These are phyloP conservation scores for Yarrowia bubula DNA, from an alignment of 805 yeast species.

Conservation along the genomic window DNA sequence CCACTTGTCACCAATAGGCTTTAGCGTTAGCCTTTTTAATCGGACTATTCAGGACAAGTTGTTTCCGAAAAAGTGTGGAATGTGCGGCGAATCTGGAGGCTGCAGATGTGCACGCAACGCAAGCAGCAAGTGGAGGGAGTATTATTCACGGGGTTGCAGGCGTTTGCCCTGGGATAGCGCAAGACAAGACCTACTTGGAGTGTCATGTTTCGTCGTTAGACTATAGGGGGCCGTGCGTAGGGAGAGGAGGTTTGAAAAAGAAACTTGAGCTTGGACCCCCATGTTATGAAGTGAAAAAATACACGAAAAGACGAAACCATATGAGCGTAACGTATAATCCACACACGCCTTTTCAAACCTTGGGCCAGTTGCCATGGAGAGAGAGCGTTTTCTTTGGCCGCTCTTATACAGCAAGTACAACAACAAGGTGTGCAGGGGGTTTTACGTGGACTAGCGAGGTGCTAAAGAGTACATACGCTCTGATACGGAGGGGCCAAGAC, in stretches of 20 bases:
- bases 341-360: no score
- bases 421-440: no score
- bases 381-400: no score
- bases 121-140: neutral
- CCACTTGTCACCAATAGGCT: no score
- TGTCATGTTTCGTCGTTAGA: neutral
- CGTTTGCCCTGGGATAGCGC: neutral
- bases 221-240: neutral
- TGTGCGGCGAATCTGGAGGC: slow-evolving; percentile 1
- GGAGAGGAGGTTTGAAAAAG: neutral
- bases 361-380: neutral
- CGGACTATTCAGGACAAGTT: neutral
- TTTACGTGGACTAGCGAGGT: no score
- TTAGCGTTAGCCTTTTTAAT: neutral
- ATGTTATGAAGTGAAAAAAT: neutral
- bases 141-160: neutral
- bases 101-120: neutral
- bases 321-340: neutral
- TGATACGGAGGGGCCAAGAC: no score
- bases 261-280: neutral
- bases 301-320: neutral
- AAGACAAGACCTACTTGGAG: no score
- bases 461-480: no score
- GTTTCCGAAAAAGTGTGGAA: slow-evolving; percentile 7
- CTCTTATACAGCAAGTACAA: no score